These are phyloP conservation scores for Skeletonema marinoi DNA, from an alignment of 108 stramenopile species.

Conservation along the genomic window DNA sequence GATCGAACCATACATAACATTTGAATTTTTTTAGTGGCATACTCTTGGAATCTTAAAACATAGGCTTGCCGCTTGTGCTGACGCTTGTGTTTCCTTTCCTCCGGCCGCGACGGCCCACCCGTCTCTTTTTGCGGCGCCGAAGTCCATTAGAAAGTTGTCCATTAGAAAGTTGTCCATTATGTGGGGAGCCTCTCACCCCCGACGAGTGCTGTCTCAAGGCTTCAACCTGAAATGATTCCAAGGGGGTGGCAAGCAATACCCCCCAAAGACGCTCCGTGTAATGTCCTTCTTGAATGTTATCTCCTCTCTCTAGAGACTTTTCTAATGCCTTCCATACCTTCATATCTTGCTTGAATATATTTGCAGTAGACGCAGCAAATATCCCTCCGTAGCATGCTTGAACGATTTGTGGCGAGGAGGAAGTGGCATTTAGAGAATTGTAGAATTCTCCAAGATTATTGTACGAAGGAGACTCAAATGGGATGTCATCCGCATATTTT, in stretches of 20 bases:
- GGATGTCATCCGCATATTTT: neutral
- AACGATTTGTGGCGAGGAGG: neutral
- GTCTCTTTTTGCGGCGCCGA: too few species aligned
- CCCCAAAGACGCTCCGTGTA: constrained; percentile 38
- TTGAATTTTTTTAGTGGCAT: too few species aligned
- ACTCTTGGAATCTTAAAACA: too few species aligned
- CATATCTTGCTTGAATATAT: neutral
- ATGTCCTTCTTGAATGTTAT: constrained; percentile 43
- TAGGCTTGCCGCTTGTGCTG: too few species aligned
- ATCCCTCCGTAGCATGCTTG: constrained; percentile 49
- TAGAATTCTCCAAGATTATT: constrained; percentile 38
- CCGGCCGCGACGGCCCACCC: too few species aligned
- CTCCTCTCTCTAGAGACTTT: constrained; percentile 8
- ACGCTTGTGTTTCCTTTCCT: too few species aligned
- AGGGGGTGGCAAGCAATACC: constrained; percentile 1
- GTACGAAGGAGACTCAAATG: constrained; percentile 32
- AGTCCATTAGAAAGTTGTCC: too few species aligned
- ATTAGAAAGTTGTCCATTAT: too few species aligned
- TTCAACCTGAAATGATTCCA: constrained; percentile 10
- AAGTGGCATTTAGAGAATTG: constrained; percentile 14
- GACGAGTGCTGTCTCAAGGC: neutral
- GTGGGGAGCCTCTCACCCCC: neutral
- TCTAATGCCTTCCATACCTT: constrained; percentile 20
- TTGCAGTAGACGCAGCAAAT: constrained; percentile 15
- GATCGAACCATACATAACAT: constrained; percentile 41